Conservation (phyloP, 495 filamentous ascomycete species). For the Patellaria atrata region DNA sequence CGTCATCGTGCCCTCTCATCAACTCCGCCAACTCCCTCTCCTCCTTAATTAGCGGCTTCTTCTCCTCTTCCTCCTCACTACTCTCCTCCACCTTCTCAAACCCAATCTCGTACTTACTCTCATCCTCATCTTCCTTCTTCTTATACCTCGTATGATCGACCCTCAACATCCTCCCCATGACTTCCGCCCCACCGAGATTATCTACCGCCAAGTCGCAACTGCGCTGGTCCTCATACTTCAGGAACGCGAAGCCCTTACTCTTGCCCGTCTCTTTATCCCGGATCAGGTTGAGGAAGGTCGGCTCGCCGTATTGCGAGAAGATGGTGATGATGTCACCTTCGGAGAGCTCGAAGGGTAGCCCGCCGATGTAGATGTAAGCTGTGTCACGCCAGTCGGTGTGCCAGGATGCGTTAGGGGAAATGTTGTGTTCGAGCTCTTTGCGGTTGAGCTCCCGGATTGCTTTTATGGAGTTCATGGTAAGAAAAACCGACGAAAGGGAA, state of each 20-base stretch:
- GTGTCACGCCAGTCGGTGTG: constrained; percentile 96
- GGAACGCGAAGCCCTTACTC: constrained; percentile 80
- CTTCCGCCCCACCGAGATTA: constrained; percentile 74
- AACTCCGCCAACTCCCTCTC: constrained; percentile 66
- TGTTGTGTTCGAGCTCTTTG: constrained; percentile 79
- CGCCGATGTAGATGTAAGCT: constrained; percentile 91
- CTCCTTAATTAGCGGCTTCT: constrained; percentile 40
- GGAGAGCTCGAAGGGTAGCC: constrained; percentile 81
- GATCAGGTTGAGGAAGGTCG: constrained; percentile 73
- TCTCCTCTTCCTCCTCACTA: constrained; percentile 28
- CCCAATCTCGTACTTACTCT: constrained; percentile 35
- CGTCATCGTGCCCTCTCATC: constrained; percentile 72
- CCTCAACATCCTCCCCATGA: constrained; percentile 64
- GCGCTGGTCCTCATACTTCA: constrained; percentile 97
- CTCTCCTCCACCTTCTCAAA: constrained; percentile 5
- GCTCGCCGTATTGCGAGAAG: constrained; percentile 94
- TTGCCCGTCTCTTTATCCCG: constrained; percentile 95
- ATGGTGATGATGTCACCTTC: constrained; percentile 95
- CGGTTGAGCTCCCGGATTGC: constrained; percentile 88
- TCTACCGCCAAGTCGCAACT: constrained; percentile 92
- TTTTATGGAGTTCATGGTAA: constrained; percentile 85
- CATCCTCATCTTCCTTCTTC: constrained; percentile 70
- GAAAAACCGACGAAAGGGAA: too few species aligned
- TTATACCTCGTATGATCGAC: constrained; percentile 94
- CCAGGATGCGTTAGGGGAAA: constrained; percentile 78